Percentiles rank a stretch among this genome's conserved stretches.
Evolutionary conservation across 768 basidiomycete genomes (phyloP).

Genomic region (Botryobasidium botryosum): DNA sequence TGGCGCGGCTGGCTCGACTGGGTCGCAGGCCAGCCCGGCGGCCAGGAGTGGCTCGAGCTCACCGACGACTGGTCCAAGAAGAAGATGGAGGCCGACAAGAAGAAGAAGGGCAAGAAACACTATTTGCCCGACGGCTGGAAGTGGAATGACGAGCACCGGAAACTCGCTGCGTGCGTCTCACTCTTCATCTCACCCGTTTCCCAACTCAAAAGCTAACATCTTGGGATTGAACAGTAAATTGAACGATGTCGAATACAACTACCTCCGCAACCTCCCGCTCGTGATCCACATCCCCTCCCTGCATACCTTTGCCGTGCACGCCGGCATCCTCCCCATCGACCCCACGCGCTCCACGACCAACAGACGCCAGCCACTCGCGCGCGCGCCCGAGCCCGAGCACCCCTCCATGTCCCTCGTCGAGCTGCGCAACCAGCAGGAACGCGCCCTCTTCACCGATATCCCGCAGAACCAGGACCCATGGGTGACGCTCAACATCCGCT

Average conservation of each 20-base stretch:
- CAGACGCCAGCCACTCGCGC: conserved; percentile 53
- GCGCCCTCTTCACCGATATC: conserved; percentile 43
- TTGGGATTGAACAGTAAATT: conserved; percentile 32
- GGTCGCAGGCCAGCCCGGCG: conserved; percentile 33
- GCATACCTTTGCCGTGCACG: conserved; percentile 68
- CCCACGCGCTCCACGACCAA: conserved; percentile 34
- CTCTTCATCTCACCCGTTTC: no score
- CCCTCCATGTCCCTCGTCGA: conserved; percentile 11
- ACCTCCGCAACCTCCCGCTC: conserved; percentile 58
- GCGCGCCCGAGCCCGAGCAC: conserved; percentile 26
- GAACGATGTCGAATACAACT: conserved; percentile 44
- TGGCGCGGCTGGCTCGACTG: conserved; percentile 81
- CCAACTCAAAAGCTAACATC: no score
- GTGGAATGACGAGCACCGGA: conserved; percentile 61
- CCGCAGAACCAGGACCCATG: conserved; percentile 68
- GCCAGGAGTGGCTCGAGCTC: conserved; percentile 39
- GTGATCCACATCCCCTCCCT: conserved; percentile 55
- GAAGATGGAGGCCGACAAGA: conserved; percentile 14
- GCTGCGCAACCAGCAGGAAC: conserved; percentile 47
- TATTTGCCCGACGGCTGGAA: conserved; percentile 53
- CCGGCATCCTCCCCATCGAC: conserved; percentile 61
- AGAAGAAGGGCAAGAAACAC: conserved; percentile 20
- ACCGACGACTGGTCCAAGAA: no score
- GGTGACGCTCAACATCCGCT: conserved; percentile 58
- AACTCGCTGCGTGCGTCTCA: conserved; percentile 41